Evolutionary conservation across 108 stramenopile genomes (phyloP), one percentile per base, ranked within the genome.

Genomic region (Skeletonema menzelii): DNA sequence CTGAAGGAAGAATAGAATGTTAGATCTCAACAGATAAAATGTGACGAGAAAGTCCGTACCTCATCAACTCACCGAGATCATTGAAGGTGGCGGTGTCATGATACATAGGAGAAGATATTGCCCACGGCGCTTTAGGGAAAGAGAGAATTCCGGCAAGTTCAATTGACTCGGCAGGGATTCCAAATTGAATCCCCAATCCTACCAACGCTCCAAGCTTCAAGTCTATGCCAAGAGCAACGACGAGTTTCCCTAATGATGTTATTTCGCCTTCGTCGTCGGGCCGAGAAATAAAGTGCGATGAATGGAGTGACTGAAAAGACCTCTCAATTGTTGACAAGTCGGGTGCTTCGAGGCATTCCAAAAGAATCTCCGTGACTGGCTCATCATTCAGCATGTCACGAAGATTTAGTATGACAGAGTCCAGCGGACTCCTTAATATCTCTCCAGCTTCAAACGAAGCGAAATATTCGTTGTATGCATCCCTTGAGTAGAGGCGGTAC

Each of bases 151-250:
- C 90, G 27, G 93, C 95, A 62, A 96, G 77, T 69, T 90, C 84
- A 70, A 94, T 88, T 5, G 90, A 87, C 57, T 91, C 95, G 20
- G 88, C 79, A 6, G 81, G 87, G 13, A 92, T 83, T n/a, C 93
- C 91, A 69, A 94, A 90, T 73, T 94, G 93, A 64, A 92, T 92
- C 14, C 91, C 91, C 4, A 96, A 70, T 8, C 95, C 95, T 11
- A 96, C 80, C 11, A 96, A 73, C 8, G 85, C 77, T 20, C 91
- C 95, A 20, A 96, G 49, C 10, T 73, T 62, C 47, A 94, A 58
- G 70, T 96, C 95, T 15, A 94, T 82, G 12, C 95, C 95, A 2
- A 93, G 76, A 26, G 86, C 60, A 13, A 82, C 82, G 11, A 92
- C 95, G 70, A 96, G 90, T 15, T 62, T 32, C 46, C 95, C 93